These are phyloP conservation scores for Rhizopogon roseolus DNA, from an alignment of 768 basidiomycete species.

Conservation along the genomic window DNA sequence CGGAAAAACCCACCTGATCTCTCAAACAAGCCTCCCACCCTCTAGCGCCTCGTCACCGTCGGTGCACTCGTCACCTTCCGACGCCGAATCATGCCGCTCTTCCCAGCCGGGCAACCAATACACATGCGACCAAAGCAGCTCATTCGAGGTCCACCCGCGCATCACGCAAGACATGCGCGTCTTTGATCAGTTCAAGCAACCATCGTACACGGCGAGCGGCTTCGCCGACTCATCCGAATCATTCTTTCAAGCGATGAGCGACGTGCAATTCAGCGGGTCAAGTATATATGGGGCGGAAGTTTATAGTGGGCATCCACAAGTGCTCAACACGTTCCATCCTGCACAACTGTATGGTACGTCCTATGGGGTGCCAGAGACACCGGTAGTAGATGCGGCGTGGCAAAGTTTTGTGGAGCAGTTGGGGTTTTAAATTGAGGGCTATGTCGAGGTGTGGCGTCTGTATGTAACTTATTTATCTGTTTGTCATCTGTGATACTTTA, in stretches of 20 bases:
- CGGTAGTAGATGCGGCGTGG: constrained; percentile 58
- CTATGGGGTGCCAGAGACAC: constrained; percentile 16
- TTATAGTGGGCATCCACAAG: constrained; percentile 6
- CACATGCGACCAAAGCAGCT: neutral
- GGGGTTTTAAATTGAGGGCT: constrained; percentile 34
- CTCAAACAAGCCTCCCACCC: constrained; percentile 6
- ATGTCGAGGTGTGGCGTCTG: neutral
- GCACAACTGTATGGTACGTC: constrained; percentile 6
- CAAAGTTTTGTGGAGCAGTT: constrained; percentile 66
- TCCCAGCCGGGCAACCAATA: constrained; percentile 1
- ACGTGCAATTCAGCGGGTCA: constrained; percentile 21
- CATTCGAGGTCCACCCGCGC: constrained; percentile 20
- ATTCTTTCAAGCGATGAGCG: constrained; percentile 25
- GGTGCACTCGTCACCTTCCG: constrained; percentile 8
- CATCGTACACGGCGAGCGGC: constrained; percentile 10
- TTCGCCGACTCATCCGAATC: constrained; percentile 26
- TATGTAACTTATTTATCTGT: neutral
- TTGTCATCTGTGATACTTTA: neutral
- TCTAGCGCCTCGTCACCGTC: constrained; percentile 6
- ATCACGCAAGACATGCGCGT: constrained; percentile 51
- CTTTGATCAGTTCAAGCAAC: constrained; percentile 32
- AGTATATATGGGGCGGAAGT: constrained; percentile 13
- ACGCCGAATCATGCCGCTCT: constrained; percentile 11
- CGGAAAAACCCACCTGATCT: constrained; percentile 46
- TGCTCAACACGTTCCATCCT: constrained; percentile 13